Percentiles rank a stretch among this genome's conserved stretches.
Evolutionary conservation across 768 basidiomycete genomes (phyloP).

Genomic region (Auriculariales sp.): DNA sequence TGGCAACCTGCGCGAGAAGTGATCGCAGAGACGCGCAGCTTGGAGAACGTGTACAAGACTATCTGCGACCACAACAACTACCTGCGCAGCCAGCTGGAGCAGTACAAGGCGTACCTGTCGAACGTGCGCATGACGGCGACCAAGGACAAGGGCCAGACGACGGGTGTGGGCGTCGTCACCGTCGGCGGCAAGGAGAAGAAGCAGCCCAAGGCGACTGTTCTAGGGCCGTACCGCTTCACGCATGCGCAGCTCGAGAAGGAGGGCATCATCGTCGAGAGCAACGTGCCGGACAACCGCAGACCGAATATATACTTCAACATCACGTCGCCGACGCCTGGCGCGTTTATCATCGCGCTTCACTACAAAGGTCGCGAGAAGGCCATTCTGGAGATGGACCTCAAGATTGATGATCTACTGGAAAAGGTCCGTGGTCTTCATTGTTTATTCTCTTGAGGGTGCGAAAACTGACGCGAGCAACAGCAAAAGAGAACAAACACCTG

Average conservation of each 20-base stretch:
- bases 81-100: constrained; percentile 87
- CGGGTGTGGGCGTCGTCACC: constrained; percentile 85
- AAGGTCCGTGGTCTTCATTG: constrained; percentile 79
- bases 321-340: constrained; percentile 92
- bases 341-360: constrained; percentile 96
- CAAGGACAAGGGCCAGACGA: constrained; percentile 78
- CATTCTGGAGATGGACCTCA: constrained; percentile 98
- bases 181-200: constrained; percentile 98
- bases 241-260: constrained; percentile 98
- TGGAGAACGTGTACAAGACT: constrained; percentile 98
- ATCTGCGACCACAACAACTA: constrained; percentile 99
- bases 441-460: not conserved
- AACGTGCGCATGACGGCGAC: constrained; percentile 85
- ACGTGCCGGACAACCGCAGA: constrained; percentile 97
- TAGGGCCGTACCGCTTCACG: constrained; percentile 95
- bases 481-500: constrained; percentile 97
- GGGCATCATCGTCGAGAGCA: constrained; percentile 97
- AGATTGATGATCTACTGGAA: constrained; percentile 94
- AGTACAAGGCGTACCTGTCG: constrained; percentile 98
- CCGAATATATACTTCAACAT: constrained; percentile 99
- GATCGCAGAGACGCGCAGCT: constrained; percentile 73
- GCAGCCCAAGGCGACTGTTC: constrained; percentile 63
- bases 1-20: constrained; percentile 96
- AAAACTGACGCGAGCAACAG: constrained; percentile 24
- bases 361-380: constrained; percentile 99